Evolutionary conservation across 2,329 filamentous ascomycete genomes (phyloP), one percentile per base, ranked within the genome.

Genomic region (Aureobasidium mangrovei): DNA sequence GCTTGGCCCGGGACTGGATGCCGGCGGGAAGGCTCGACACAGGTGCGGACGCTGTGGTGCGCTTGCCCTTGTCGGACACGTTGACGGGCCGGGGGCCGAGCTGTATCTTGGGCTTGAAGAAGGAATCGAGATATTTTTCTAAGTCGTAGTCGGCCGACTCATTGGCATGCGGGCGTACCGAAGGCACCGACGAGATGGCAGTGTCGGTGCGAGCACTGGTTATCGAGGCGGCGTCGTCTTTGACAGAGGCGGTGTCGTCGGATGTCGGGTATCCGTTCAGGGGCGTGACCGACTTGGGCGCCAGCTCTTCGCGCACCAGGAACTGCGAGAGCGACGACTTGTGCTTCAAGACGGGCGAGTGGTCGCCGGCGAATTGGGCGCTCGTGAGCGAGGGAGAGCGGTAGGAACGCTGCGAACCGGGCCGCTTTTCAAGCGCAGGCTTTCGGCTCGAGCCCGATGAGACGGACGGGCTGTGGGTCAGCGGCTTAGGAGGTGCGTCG

Each of bases 31-130:
- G 78, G 44, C 86, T 83, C 3, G 89, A 87, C 28, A 91, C 81
- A 4, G 88, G 87, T 12, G 36, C 43, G 4, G 35, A 18, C 7
- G 46, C 54, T 9, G 39, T 32, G 8, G 47, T 24, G 24, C 87
- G 78, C 81, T 77, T 59, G 64, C 58, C 71, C 64, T 55, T 77
- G 60, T 75, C 70, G 39, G 78, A 74, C 58, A 89, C 84, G 40
- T 83, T 66, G 2, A 89, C 91, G 28, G 90, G 90, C 43, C 91
- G 81, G 7, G 93, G 91, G 1, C 84, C 93, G 41, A 95, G 80
- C 70, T 94, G 96, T 54, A 95, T 84, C 67, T 94, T 96, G 41
- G 85, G 85, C 64, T 87, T 89, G 62, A 72, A 61, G 31, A 57
- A 36, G 31, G 33, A 26, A 18, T 60, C 67, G 26, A 73, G 73